A percentile compares a stretch with the other conserved stretches of the same genome.
Evolutionary conservation across 1,139 yeast genomes (phyloP).

Genomic region (Geotrichum klebahnii): DNA sequence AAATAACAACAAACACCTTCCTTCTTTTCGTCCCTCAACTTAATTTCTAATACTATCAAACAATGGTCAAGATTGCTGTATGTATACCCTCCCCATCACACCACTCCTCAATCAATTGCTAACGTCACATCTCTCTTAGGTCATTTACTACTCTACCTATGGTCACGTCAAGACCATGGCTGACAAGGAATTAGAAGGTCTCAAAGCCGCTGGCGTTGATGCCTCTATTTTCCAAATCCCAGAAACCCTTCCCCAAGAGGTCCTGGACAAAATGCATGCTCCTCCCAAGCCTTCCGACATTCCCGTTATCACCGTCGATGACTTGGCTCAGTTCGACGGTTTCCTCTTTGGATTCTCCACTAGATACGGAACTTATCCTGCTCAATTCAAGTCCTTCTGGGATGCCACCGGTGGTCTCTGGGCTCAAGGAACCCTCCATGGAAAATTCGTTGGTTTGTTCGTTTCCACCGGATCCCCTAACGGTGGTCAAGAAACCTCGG

Average conservation of each 20-base stretch:
- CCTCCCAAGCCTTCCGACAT: slow-evolving; percentile 58
- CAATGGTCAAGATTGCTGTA: slow-evolving; percentile 30
- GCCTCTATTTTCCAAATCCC: slow-evolving; percentile 69
- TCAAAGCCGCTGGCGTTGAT: slow-evolving; percentile 66
- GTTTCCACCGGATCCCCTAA: slow-evolving; percentile 79
- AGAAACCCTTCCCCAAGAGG: slow-evolving; percentile 69
- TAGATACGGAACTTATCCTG: slow-evolving; percentile 76
- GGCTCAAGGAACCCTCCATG: slow-evolving; percentile 70
- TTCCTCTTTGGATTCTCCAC: slow-evolving; percentile 80
- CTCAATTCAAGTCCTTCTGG: slow-evolving; percentile 79
- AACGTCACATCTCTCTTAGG: slow-evolving; percentile 28
- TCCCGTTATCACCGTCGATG: slow-evolving; percentile 64
- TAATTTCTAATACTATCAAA: slow-evolving; percentile 3
- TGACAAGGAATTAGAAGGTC: slow-evolving; percentile 63
- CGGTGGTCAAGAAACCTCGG: slow-evolving; percentile 79
- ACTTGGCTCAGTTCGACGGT: slow-evolving; percentile 63
- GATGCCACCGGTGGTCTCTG: slow-evolving; percentile 79
- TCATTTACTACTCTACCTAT: slow-evolving; percentile 76
- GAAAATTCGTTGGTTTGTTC: slow-evolving; percentile 73
- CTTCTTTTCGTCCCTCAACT: no score
- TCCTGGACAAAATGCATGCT: slow-evolving; percentile 58
- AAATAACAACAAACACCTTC: no score
- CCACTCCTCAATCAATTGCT: neutral
- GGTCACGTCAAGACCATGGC: slow-evolving; percentile 73
- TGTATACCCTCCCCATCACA: slow-evolving; percentile 14